Evolutionary conservation across 139 green algal species (phyloP), one percentile per base, ranked within the genome.

Genomic region (Asterochloris sp.): DNA sequence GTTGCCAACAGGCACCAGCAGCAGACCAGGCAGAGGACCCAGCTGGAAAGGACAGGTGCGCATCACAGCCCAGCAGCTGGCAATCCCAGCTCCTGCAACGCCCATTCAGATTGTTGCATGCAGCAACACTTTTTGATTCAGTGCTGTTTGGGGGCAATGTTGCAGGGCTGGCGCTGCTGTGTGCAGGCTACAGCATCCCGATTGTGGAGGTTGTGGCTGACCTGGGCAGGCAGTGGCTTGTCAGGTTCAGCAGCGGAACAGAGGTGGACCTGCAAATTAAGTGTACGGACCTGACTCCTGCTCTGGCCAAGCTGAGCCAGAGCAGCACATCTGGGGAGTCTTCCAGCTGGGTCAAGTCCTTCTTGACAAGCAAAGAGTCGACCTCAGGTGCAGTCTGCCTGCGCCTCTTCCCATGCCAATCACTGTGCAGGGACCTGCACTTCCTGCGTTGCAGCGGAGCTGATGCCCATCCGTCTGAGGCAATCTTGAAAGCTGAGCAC

Each of bases 201-300:
- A 6, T 94, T 47, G 82, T 93, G 23, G 92, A 94, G 83, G 76
- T 95, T 12, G 84, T 90, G 13, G 76, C 92, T 27, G 92, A 95
- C 82, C 68, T 89, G 19, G 89, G 89, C 24, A 78, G 86, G 74
- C 74, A 74, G 24, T 74, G 89, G 26, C 17, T 89, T 21, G 86
- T 90, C 67, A 82, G 89, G 15, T 91, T 94, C 28, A 86, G 85
- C 13, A 78, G 82, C 62, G 87, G 89, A 28, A 83, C 61, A 62
- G 88, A 91, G 29, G 23, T 79, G n/a, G 11, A 81, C 28, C 81
- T 92, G 28, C 28, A 29, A 13, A 23, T 78, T 54, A 6, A 54
- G 29, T 24, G 29, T 28, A 78, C 62, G 29, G 74, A 78, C 14
- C 26, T 78, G 74, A 64, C 38, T 19, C 38, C 29, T 66, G 74